Evolutionary conservation across 2,329 filamentous ascomycete species (phyloP).

Genomic region (Ophiobolus disseminans): DNA sequence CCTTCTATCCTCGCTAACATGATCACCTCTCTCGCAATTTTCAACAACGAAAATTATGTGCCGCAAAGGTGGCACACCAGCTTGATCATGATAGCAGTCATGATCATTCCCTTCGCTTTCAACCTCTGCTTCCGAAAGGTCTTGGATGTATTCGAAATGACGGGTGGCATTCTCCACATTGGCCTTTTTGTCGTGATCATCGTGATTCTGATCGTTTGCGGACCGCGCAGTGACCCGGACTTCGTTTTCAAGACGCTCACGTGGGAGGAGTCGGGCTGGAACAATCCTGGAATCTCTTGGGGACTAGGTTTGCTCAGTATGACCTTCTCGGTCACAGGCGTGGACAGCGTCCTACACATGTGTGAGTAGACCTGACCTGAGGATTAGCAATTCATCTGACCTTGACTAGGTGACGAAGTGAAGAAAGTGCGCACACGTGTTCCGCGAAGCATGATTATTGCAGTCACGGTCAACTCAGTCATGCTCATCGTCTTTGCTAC

Average conservation of each 20-base stretch:
- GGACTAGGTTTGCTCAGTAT: constrained; percentile 48
- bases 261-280: constrained; percentile 52
- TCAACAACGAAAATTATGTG: constrained; percentile 50
- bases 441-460: constrained; percentile 46
- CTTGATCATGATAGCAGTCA: constrained; percentile 55
- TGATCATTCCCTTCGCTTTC: constrained; percentile 47
- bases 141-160: constrained; percentile 55
- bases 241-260: constrained; percentile 56
- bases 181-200: constrained; percentile 58
- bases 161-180: constrained; percentile 56
- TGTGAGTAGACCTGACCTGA: too few relatives aligned
- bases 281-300: constrained; percentile 51
- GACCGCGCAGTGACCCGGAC: constrained; percentile 46
- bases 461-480: constrained; percentile 53
- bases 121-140: constrained; percentile 56
- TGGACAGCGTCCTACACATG: constrained; percentile 57
- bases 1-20: constrained; percentile 35
- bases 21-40: constrained; percentile 35
- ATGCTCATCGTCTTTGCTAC: constrained; percentile 54
- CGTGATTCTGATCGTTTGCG: constrained; percentile 53
- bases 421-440: constrained; percentile 51
- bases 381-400: too few relatives aligned
- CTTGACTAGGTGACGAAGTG: constrained; percentile 43
- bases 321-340: constrained; percentile 50
- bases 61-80: constrained; percentile 58